Conservation (phyloP, 73 alveolate species). For the Paramecium tetraurelia region DNA sequence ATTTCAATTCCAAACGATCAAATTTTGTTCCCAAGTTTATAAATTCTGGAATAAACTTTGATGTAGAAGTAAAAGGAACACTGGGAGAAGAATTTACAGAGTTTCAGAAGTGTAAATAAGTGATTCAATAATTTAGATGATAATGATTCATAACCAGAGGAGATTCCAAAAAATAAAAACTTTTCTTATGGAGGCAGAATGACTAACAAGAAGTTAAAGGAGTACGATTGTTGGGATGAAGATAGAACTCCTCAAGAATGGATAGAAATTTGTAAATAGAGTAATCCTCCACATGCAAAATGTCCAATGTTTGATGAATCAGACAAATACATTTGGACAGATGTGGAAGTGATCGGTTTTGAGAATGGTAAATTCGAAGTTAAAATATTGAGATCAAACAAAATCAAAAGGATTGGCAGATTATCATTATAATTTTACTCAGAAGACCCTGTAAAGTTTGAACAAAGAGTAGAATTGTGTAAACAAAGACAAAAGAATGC, state of each 20-base stretch:
- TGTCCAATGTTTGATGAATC: conserved; percentile 34
- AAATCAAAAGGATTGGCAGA: conserved; percentile 32
- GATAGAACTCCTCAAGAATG: conserved; percentile 57
- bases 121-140: neutral
- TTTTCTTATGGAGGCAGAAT: conserved; percentile 53
- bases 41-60: neutral
- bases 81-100: conserved; percentile 44
- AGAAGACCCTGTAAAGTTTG: conserved; percentile 56
- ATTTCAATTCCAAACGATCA: conserved; percentile 14
- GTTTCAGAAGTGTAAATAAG: neutral
- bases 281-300: conserved; percentile 56
- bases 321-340: conserved; percentile 55
- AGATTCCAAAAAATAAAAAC: conserved; percentile 45
- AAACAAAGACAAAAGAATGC: conserved; percentile 60
- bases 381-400: neutral
- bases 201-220: conserved; percentile 50
- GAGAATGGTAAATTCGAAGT: conserved; percentile 40
- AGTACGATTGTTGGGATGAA: conserved; percentile 67
- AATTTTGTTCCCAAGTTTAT: conserved; percentile 33
- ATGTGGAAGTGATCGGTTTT: conserved; percentile 40
- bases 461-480: conserved; percentile 60
- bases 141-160: conserved; percentile 34
- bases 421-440: conserved; percentile 42
- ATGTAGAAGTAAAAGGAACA: conserved; percentile 19
- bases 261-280: conserved; percentile 20